Evolutionary conservation across 768 basidiomycete genomes (phyloP), one percentile per base, ranked within the genome.

Genomic region (Suillus hirtellus): DNA sequence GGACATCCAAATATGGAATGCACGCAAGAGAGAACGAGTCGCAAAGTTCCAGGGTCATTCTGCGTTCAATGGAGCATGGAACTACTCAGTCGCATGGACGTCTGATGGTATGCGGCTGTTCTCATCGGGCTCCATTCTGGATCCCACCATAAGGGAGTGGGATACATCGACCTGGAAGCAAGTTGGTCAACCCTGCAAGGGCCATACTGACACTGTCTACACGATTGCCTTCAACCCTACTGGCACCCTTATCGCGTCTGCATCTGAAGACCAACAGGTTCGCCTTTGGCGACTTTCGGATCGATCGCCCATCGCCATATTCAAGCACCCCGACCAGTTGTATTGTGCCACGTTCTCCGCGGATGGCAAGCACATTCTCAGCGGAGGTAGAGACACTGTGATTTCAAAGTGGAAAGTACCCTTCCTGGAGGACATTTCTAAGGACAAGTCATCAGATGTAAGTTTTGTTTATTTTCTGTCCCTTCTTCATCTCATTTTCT

Each of bases 71-170:
- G n/a, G n/a, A 11, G n/a, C 44, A 46, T 10, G 10, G 9, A 46
- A 46, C 11, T 0, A 10, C 1, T 21, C 44, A 46, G 10, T 46
- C 44, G 4, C 10, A 9, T 46, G 44, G 44, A 21, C 44, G 44
- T 19, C 4, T 10, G 44, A 46, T 46, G n/a, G n/a, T 4, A 46
- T 3, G 21, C 44, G 10, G n/a, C 44, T 46, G n/a, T 3, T 46
- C n/a, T 42, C 42, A 2, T 1, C 15, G 7, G 42, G 42, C 6
- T 0, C 0, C 3, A 1, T 7, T 2, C 0, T 42, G 8, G 42
- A 42, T 17, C 42, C 15, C 15, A 27, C 15, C 15, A 31, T 50
- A 50, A 27, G 49, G 24, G 15, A 8, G 0, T 50, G 49, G 49
- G 49, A 50, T 50, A 3, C 49, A 50, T 50, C 27, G 14, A 31